Base-by-base conservation (phyloP, 495 filamentous ascomycete species). In the Penicillium ochrochloron region DNA sequence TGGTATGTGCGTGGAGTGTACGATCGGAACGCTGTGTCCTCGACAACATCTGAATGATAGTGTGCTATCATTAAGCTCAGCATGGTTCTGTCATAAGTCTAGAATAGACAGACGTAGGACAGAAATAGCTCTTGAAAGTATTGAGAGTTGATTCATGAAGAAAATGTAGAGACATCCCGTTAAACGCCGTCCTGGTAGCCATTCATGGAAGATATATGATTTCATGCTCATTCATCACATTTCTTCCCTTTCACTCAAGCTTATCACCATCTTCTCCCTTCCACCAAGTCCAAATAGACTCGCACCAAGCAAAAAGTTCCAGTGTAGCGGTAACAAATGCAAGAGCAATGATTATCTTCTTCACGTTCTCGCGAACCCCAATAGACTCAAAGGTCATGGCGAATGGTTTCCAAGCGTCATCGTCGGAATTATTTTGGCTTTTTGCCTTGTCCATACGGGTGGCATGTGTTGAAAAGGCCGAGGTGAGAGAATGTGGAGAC, bases 351-450 rank as follows among this genome's bases (percentile, higher is more conserved):
- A 65, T 17, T 0, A 65, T 25, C 2, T 33, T 41, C 44, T 65
- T 55, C 19, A 33, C 48, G 19, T 61, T 65, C 31, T 57, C 51
- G 52, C 63, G 29, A 27, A 65, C 57, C 6, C 52, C 58, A 9
- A 65, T 5, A 4, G 52, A 61, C 51, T 61, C 58, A 14, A 65
- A 65, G 34, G 34, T 61, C 63, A 65, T 61, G 10, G 63, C 57
- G 19, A 65, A 33, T 3, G 52, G 52, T 3, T 17, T 57, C 29
- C 27, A 59, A 8, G 29, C 17, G n/a, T 51, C 44, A 4, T 35
- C 46, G 29, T 44, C 55, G 44, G 8, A 14, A 10, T 42, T 29
- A 25, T 21, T 2, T 25, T 35, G 23, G 2, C 12, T 10, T 11
- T 35, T 39, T 21, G 35, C 23, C 25, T 42, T 27, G 11, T 41